Base-by-base conservation (phyloP, 2,329 filamentous ascomycete species). In the Aspergillus aculeatinus region DNA sequence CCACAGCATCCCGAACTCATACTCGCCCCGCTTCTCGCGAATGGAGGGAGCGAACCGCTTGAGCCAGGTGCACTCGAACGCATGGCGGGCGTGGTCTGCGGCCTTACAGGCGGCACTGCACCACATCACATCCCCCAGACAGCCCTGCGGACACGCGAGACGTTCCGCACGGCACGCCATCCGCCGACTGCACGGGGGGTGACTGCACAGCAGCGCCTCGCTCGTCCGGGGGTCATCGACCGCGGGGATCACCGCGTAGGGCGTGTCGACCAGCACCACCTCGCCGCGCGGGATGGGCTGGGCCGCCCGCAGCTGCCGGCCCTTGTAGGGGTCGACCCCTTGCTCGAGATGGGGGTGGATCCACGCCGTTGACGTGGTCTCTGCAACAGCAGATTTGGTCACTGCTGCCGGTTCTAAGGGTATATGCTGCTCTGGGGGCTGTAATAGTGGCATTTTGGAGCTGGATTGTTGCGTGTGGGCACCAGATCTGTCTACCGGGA, bases 1-100 rank as follows among this genome's bases (percentile, higher is more conserved):
- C 72, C 72, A 74, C 48, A 74, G 39, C 72, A 74, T 73, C 16
- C 72, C 71, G 33, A 72, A 74, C 27, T 69, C 65, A 55, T 73
- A 74, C 59, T 73, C 71, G 25, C 70, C 65, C 58, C 70, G 59
- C 67, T 72, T 74, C 2, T 64, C 44, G 14, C 69, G 67, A 4
- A 73, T 66, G 0, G 69, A 55, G 1, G 25, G 47, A 0, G 67
- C 60, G 51, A 70, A 72, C 48, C 65, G 61, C 52, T 69, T 64
- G 5, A 74, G 59, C 72, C 72, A 74, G 23, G 58, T 64, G 31
- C 72, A 74, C 61, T 74, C 72, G 39, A 74, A 71, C 0, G 35
- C 63, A 60, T 74, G 72, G 2, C 71, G 69, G 12, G 44, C 7
- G 49, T 57, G 50, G 58, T 74, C 71, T 2, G 61, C 49, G 2